These are phyloP conservation scores for Dinochytrium kinnereticum DNA, from an alignment of 371 early-diverging fungal species.

Conservation along the genomic window DNA sequence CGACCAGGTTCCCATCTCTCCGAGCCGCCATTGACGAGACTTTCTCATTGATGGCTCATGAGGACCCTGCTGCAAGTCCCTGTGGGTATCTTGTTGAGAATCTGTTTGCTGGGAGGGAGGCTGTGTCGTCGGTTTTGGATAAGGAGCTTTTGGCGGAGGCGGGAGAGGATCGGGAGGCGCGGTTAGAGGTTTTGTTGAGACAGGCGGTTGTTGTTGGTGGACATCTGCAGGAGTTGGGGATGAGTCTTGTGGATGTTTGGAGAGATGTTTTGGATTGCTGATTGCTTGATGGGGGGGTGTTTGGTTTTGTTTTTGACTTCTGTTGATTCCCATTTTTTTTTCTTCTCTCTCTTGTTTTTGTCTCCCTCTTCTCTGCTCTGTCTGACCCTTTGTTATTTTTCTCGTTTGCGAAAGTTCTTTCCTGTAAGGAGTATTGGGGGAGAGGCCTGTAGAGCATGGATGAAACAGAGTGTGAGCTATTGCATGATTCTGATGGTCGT, in stretches of 20 bases:
- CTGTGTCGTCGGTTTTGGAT: not conserved
- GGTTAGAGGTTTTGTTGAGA: not conserved
- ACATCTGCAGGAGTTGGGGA: not conserved
- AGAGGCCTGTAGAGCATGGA: too few species aligned
- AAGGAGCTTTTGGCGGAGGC: constrained; percentile 2
- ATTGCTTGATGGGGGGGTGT: not conserved
- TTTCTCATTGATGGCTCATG: constrained; percentile 81
- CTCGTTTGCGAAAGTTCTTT: too few species aligned
- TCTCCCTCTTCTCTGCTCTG: too few species aligned
- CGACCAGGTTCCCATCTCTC: constrained; percentile 30
- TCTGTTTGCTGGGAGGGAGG: constrained; percentile 4
- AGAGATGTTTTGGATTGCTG: constrained; percentile 2
- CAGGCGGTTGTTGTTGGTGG: not conserved
- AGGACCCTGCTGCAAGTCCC: not conserved
- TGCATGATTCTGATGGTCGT: too few species aligned
- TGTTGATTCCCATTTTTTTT: too few species aligned
- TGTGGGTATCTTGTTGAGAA: not conserved
- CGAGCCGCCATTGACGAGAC: constrained; percentile 48
- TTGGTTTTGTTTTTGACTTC: not conserved
- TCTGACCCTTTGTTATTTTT: too few species aligned
- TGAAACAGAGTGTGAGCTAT: too few species aligned
- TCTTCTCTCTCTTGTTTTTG: too few species aligned
- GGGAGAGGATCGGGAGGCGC: not conserved
- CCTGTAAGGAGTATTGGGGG: not conserved
- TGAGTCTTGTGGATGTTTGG: constrained; percentile 12